Percentiles rank a stretch among this genome's conserved stretches.
Evolutionary conservation across 2,329 filamentous ascomycete species (phyloP).

Genomic region (Cladosporium sp.): DNA sequence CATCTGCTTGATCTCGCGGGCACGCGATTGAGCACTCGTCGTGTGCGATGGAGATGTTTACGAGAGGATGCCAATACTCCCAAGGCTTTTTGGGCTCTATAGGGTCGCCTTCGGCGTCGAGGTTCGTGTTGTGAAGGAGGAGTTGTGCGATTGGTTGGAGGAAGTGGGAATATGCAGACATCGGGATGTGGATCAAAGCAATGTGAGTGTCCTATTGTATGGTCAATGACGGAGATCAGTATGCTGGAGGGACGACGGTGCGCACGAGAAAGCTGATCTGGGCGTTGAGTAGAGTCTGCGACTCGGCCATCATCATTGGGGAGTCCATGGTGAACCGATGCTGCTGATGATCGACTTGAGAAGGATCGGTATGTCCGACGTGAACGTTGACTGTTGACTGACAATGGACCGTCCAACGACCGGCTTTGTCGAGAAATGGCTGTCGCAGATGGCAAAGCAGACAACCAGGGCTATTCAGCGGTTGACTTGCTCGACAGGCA

Average conservation of each 20-base stretch:
- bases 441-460: no score
- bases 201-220: constrained; percentile 69
- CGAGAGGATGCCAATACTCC: constrained; percentile 64
- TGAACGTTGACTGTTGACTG: no score
- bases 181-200: constrained; percentile 83
- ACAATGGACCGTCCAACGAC: no score
- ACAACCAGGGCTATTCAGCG: constrained; percentile 16
- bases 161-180: constrained; percentile 69
- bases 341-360: background rate
- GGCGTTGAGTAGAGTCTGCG: constrained; percentile 41
- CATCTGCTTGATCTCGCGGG: constrained; percentile 64
- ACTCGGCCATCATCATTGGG: constrained; percentile 23
- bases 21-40: constrained; percentile 92
- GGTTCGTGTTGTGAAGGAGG: constrained; percentile 50
- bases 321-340: background rate
- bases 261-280: constrained; percentile 45
- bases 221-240: constrained; percentile 5
- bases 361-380: no score
- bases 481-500: constrained; percentile 26
- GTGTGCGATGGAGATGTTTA: constrained; percentile 89
- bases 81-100: constrained; percentile 33
- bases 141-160: constrained; percentile 82
- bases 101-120: constrained; percentile 35
- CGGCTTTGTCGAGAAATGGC: no score
- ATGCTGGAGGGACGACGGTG: constrained; percentile 11